Conservation (phyloP, 2,329 filamentous ascomycete species). For the Phialophora verrucosa region DNA sequence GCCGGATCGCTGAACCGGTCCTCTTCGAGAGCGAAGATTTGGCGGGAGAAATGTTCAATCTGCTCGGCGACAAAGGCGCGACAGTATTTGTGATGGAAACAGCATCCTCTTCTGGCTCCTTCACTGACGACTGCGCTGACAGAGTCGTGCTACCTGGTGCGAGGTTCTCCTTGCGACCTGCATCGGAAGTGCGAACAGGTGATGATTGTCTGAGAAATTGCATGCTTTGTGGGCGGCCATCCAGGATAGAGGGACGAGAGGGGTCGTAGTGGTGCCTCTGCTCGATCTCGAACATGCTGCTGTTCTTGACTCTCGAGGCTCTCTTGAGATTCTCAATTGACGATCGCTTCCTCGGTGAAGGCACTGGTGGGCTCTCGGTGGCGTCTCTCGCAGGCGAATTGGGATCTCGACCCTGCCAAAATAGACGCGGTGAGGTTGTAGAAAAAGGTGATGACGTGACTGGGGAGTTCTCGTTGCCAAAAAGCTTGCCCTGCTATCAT, state of each 20-base stretch:
- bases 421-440: conserved; percentile 75
- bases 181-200: conserved; percentile 43
- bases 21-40: conserved; percentile 86
- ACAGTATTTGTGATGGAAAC: conserved; percentile 34
- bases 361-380: conserved; percentile 63
- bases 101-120: conserved; percentile 18
- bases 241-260: conserved; percentile 73
- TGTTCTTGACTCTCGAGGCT: conserved; percentile 95
- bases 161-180: conserved; percentile 59
- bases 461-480: conserved; percentile 76
- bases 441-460: conserved; percentile 80
- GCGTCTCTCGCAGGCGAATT: conserved; percentile 73
- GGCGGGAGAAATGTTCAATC: conserved; percentile 75
- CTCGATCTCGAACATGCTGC: conserved; percentile 93
- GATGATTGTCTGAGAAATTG: conserved; percentile 26
- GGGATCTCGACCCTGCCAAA: conserved; percentile 81
- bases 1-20: conserved; percentile 53
- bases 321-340: conserved; percentile 96
- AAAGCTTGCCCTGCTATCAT: conserved; percentile 45
- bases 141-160: conserved; percentile 43
- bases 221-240: conserved; percentile 64
- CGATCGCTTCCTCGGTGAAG: conserved; percentile 77
- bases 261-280: conserved; percentile 93
- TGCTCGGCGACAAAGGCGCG: conserved; percentile 63
- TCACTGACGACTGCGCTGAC: conserved; percentile 53